Base-by-base conservation (phyloP, 805 yeast species). In the Candida sakaeoensis region DNA sequence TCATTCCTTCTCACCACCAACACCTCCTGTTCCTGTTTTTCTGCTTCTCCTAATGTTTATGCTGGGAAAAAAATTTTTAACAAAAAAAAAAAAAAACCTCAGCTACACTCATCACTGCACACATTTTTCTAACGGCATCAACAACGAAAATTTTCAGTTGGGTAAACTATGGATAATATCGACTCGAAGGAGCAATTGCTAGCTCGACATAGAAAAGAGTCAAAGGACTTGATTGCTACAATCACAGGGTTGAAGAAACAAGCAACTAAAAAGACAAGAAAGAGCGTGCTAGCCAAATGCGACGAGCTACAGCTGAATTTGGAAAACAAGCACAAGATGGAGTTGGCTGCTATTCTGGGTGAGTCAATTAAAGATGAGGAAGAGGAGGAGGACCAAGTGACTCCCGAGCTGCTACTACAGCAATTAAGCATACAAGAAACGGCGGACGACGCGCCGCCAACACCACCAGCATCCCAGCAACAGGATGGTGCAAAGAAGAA, bases 221-320 rank as follows among this genome's bases (percentile, higher is more conserved):
- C 58, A 40, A 74, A 79, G 46, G 89, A 87, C 42, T 65, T 87
- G 43, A 68, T 75, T 15, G 82, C 85, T 8, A 72, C 75, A 22
- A 68, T 79, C 22, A 87, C 95, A 2, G 82, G 85, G 2, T 61
- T 89, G 72, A 86, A 83, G 63, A 86, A 86, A 52, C 91, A 82
- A 59, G 90, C 91, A 2, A 79, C 87, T 13, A 85, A 87, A 54
- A 82, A 88, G 36, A 85, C 81, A 37, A 75, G 84, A 50, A 85
- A 83, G 57, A 79, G 77, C 44, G 81, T 87, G 8, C 59, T 70
- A 47, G 68, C 68, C 39, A 76, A 77, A 51, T 81, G 90, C 49
- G 68, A 68, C 28, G 76, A 71, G 32, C 49, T 87, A 65, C 87
- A 85, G 51, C 61, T 61, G 2, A 75, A 70, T 8, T 55, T 87